phyloP scores from a whole-genome alignment of 1,139 yeast species.

The Taphrina sp. region DNA sequence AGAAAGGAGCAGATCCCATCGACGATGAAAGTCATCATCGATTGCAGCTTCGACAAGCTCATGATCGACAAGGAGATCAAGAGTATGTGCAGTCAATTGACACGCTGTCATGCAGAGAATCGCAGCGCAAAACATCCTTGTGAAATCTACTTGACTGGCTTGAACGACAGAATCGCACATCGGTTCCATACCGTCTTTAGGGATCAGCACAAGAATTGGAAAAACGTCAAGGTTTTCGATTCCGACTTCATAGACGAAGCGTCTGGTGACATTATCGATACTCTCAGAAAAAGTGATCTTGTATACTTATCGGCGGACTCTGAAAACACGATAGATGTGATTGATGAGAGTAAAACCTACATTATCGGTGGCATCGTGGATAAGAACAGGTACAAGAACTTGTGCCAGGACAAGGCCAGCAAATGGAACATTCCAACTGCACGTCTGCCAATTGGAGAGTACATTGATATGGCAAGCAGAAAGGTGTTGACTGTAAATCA shows the following conservation, averaged over 20 bases:
- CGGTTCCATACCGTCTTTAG: conserved; percentile 66
- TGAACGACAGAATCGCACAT: conserved; percentile 61
- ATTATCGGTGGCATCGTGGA: conserved; percentile 95
- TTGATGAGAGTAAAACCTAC: conserved; percentile 71
- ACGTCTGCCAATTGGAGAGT: conserved; percentile 83
- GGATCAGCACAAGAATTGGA: conserved; percentile 65
- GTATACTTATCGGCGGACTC: conserved; percentile 88
- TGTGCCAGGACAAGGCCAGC: conserved; percentile 81
- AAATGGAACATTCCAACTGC: conserved; percentile 69
- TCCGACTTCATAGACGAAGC: conserved; percentile 48
- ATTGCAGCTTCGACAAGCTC: conserved; percentile 85
- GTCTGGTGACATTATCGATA: conserved; percentile 38
- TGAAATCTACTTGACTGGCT: conserved; percentile 60
- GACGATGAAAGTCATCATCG: conserved; percentile 59
- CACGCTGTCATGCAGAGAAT: conserved; percentile 77
- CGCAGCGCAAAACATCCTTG: conserved; percentile 62
- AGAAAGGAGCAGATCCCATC: conserved; percentile 32
- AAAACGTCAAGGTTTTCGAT: conserved; percentile 55
- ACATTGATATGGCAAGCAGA: conserved; percentile 76
- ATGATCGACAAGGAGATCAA: conserved; percentile 78
- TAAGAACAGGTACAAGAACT: conserved; percentile 79
- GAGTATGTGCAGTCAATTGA: conserved; percentile 75
- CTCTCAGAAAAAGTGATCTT: conserved; percentile 45
- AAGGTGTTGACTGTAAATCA: conserved; percentile 91
- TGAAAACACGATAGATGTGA: conserved; percentile 58